Base-by-base conservation (phyloP, 1,284 basidiomycete genomes). In the Meripilus lineatus region DNA sequence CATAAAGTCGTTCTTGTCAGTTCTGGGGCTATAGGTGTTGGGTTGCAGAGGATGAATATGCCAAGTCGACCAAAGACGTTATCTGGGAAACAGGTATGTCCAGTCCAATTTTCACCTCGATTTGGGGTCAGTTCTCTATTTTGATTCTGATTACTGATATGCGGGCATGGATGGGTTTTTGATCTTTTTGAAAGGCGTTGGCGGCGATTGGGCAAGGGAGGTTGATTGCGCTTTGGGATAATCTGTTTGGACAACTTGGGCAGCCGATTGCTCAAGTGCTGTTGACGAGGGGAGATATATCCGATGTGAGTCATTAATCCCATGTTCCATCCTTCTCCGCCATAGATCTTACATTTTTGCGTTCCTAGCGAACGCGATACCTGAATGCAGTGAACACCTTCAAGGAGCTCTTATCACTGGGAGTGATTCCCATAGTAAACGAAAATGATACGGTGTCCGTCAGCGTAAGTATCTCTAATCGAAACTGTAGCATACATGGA, bases 391-490 rank as follows among this genome's bases (percentile, higher is more conserved):
- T 93, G 44, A 95, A 94, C 55, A 97, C 93, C 0, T 80, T 97
- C 61, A 84, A 84, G 30, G 91, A 95, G 58, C 71, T 97, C 13
- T 66, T 97, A 23, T 80, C 77, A 1, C 87, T 95, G 82, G 93
- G 93, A 13, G 89, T 96, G 0, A 82, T 97, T 1, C 93, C 80
- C 8, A 96, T 97, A 49, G 92, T 97, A 46, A 97, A 97, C 64
- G 93, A 97, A 65, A 97, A 97, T 56, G 93, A 97, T 62, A 96
- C 93, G 0, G 82, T 97, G 15, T 93, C 92, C 17, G 93, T 97
- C 46, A 91, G 89, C 66, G 91, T 93, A 60, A 64, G 86, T 79
- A 10, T 7, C 22, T 7, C 23, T 4, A 40, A 7, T 6, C n/a
- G 11, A 30, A 21, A 5, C 20, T 40, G 8, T 43, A 40, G 35